Evolutionary conservation across 371 early-diverging fungal species (phyloP).

Genomic region (Neoconidiobolus thromboides): DNA sequence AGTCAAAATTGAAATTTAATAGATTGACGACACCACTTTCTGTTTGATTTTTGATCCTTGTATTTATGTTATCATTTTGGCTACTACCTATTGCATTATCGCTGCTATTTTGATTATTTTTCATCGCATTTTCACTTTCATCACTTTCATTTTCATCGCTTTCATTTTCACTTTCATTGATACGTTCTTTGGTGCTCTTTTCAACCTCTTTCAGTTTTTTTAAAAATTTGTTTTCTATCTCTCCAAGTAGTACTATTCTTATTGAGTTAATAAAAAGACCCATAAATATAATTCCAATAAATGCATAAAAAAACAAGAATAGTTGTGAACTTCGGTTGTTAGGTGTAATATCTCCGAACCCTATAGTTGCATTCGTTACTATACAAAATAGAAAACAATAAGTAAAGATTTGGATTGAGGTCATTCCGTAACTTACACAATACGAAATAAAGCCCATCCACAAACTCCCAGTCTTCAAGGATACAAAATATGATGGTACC

Average conservation of each 20-base stretch:
- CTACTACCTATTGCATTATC: no score
- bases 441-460: conserved; percentile 1
- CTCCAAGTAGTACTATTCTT: neutral
- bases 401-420: neutral
- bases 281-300: conserved; percentile 6
- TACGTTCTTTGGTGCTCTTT: no score
- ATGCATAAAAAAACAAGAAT: conserved; percentile 4
- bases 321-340: neutral
- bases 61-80: no score
- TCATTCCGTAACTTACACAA: neutral
- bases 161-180: no score
- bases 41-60: no score
- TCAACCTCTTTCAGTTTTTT: neutral
- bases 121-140: neutral
- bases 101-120: neutral
- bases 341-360: conserved; percentile 5
- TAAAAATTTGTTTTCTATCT: neutral
- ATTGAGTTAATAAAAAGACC: conserved; percentile 5
- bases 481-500: conserved; percentile 1
- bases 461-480: conserved; percentile 2
- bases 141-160: no score
- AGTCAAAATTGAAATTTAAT: no score
- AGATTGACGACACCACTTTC: no score
- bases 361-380: conserved; percentile 7
- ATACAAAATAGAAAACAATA: neutral